phyloP scores from a whole-genome alignment of 1,139 yeast genomes.

The Protomyces pachydermus region DNA sequence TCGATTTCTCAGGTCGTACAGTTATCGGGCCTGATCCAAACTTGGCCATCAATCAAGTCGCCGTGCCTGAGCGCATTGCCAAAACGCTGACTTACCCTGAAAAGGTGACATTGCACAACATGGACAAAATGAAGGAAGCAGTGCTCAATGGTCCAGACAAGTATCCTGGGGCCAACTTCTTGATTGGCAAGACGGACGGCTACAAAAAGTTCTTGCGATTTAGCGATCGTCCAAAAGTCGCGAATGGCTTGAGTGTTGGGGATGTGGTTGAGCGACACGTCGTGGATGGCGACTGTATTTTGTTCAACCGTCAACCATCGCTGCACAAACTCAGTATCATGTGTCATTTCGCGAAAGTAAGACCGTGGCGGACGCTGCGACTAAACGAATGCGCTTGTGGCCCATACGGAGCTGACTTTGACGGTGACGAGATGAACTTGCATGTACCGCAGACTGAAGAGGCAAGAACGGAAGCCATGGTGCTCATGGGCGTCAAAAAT shows the following conservation, averaged over 20 bases:
- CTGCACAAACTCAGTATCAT: conserved; percentile 89
- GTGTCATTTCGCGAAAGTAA: conserved; percentile 89
- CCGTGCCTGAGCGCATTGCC: conserved; percentile 96
- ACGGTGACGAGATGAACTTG: conserved; percentile 98
- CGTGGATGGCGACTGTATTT: conserved; percentile 93
- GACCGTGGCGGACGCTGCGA: conserved; percentile 98
- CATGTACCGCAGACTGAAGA: conserved; percentile 99
- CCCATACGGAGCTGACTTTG: conserved; percentile 98
- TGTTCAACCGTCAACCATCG: conserved; percentile 97
- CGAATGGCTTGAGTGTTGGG: conserved; percentile 72
- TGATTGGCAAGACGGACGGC: conserved; percentile 73
- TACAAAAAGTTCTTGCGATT: conserved; percentile 84
- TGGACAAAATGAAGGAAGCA: conserved; percentile 65
- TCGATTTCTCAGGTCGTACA: conserved; percentile 96
- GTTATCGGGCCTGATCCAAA: conserved; percentile 99
- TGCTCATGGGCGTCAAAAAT: conserved; percentile 95
- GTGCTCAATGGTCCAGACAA: conserved; percentile 78
- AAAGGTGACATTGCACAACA: conserved; percentile 82
- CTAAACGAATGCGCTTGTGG: conserved; percentile 99
- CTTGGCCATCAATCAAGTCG: conserved; percentile 77
- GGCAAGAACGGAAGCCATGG: conserved; percentile 96
- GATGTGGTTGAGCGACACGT: conserved; percentile 97
- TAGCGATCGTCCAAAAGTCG: conserved; percentile 76
- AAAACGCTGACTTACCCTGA: conserved; percentile 95
- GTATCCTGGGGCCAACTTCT: conserved; percentile 96